phyloP scores from a whole-genome alignment of 192 early-diverging fungal genomes.

The Hyaloraphidium curvatum region DNA sequence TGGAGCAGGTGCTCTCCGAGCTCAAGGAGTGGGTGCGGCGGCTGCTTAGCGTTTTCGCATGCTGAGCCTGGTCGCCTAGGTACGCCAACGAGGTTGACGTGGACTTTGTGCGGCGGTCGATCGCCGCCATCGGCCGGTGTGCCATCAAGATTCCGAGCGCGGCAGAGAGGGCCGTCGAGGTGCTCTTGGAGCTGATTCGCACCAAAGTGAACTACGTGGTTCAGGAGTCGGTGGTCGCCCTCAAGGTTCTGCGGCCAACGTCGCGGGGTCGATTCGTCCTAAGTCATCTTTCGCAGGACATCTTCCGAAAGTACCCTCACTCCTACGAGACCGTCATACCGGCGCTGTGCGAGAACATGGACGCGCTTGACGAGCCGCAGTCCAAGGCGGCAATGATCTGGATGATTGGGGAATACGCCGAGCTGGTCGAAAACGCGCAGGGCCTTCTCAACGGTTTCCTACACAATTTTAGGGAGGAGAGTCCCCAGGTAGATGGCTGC shows the following conservation, averaged over 20 bases:
- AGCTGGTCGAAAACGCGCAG: constrained; percentile 62
- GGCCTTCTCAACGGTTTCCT: constrained; percentile 58
- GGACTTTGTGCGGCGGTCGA: constrained; percentile 78
- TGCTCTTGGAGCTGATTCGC: constrained; percentile 79
- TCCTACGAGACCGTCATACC: constrained; percentile 69
- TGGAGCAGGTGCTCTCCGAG: constrained; percentile 82
- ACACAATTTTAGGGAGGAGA: constrained; percentile 78
- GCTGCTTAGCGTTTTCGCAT: neutral
- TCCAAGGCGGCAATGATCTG: constrained; percentile 82
- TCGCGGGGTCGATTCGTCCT: neutral
- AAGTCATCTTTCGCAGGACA: constrained; percentile 29
- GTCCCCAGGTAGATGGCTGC: constrained; percentile 26
- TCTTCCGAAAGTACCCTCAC: constrained; percentile 86
- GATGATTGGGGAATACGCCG: constrained; percentile 93
- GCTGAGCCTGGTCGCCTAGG: constrained; percentile 17
- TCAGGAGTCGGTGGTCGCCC: constrained; percentile 76
- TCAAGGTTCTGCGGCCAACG: constrained; percentile 35
- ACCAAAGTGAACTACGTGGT: constrained; percentile 75
- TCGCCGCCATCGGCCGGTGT: constrained; percentile 78
- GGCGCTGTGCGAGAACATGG: constrained; percentile 75
- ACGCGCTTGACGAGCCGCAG: constrained; percentile 74
- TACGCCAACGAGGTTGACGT: constrained; percentile 94
- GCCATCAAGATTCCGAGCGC: constrained; percentile 80
- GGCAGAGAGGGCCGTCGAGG: constrained; percentile 64
- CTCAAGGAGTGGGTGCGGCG: constrained; percentile 62